Percentiles rank a stretch among this genome's conserved stretches.
phyloP scores from a whole-genome alignment of 257 asterid species.

The Capsicum chinense region DNA sequence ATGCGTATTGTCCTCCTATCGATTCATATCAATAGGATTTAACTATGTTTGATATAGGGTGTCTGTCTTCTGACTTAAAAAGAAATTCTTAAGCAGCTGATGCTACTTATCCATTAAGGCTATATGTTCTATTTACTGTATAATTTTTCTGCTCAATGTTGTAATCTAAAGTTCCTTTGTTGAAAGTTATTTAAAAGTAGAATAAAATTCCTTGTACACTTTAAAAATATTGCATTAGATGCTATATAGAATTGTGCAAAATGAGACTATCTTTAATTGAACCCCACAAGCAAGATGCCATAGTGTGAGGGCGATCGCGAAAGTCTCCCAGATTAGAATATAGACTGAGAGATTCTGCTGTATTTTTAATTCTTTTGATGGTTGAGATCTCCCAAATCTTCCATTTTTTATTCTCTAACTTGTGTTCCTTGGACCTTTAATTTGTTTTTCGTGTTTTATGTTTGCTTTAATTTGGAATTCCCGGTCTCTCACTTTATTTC shows the following conservation, averaged over 20 bases:
- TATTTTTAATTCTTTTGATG: too few relatives aligned
- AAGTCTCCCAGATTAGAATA: too few relatives aligned
- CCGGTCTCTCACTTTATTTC: too few relatives aligned
- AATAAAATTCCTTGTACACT: constrained; percentile 14
- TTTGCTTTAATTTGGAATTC: too few relatives aligned
- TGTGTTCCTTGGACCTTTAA: too few relatives aligned
- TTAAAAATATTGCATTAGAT: constrained; percentile 1
- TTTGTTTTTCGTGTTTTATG: too few relatives aligned
- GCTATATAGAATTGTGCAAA: not conserved
- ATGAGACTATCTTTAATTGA: constrained; percentile 24
- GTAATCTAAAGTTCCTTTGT: not conserved
- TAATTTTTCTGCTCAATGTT: not conserved
- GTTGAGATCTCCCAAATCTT: too few relatives aligned
- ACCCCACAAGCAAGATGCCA: constrained; percentile 23
- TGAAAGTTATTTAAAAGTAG: constrained; percentile 17
- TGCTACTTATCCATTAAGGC: constrained; percentile 24
- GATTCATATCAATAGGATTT: not conserved
- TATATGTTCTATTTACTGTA: constrained; percentile 4
- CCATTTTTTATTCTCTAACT: too few relatives aligned
- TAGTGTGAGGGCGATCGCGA: too few relatives aligned
- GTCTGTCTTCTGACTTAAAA: not conserved
- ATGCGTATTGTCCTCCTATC: not conserved
- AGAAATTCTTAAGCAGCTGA: not conserved
- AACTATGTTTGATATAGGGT: not conserved
- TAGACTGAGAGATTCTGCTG: too few relatives aligned